Evolutionary conservation across 2,329 filamentous ascomycete species (phyloP).

Genomic region (Chaetomiaceae sp.): DNA sequence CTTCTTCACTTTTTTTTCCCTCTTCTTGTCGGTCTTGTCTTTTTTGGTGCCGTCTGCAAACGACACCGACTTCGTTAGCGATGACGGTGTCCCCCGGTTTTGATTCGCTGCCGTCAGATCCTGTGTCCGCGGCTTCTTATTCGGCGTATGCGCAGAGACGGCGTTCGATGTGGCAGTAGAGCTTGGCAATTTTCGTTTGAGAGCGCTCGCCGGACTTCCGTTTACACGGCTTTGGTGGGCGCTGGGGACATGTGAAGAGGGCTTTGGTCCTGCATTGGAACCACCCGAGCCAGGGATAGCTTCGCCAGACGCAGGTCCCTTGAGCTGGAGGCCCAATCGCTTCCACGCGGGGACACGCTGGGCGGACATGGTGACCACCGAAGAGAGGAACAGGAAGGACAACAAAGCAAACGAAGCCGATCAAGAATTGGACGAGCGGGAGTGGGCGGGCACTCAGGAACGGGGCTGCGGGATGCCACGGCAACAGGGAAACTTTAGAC

Average conservation of each 20-base stretch:
- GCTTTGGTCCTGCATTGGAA: conserved; percentile 20
- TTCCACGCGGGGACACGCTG: conserved; percentile 57
- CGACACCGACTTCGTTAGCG: conserved; percentile 44
- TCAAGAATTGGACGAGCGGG: conserved; percentile 11
- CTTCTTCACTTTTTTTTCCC: conserved; percentile 37
- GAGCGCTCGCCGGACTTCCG: conserved; percentile 34
- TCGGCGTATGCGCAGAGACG: conserved; percentile 24
- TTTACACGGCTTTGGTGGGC: conserved; percentile 19
- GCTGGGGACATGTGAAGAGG: conserved; percentile 25
- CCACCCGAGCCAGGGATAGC: conserved; percentile 26
- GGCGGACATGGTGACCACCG: conserved; percentile 38
- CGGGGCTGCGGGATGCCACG: conserved; percentile 17
- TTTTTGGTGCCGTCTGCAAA: conserved; percentile 43
- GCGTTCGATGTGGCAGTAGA: conserved; percentile 33
- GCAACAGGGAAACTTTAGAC: conserved; percentile 12
- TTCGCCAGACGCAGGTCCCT: conserved; percentile 39
- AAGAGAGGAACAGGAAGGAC: conserved; percentile 29
- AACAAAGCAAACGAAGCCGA: background rate
- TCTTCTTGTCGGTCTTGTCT: conserved; percentile 28
- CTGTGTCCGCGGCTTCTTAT: conserved; percentile 35
- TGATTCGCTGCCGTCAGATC: conserved; percentile 22
- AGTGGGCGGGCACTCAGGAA: conserved; percentile 9
- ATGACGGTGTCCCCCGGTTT: conserved; percentile 19
- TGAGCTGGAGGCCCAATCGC: conserved; percentile 60
- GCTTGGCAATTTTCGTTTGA: conserved; percentile 45